Conservation (phyloP, 768 basidiomycete species). For the Phylloporus scabripes region DNA sequence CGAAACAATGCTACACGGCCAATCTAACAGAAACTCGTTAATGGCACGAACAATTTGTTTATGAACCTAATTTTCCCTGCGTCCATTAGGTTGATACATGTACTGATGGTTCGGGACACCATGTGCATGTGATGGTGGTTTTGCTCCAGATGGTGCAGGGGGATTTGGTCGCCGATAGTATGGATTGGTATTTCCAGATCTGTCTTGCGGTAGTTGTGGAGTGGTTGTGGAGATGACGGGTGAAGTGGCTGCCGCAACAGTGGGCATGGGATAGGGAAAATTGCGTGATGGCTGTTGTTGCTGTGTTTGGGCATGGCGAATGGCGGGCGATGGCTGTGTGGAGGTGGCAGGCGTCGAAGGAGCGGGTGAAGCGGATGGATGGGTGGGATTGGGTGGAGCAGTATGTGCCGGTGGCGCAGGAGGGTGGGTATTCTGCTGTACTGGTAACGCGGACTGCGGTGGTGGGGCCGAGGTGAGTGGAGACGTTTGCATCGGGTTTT, state of each 20-base stretch:
- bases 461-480: conserved; percentile 24
- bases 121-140: conserved; percentile 19
- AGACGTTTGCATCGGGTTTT: conserved; percentile 15
- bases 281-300: conserved; percentile 24
- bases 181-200: conserved; percentile 31
- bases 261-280: conserved; percentile 71
- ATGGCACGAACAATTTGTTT: background rate
- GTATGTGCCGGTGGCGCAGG: conserved; percentile 31
- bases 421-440: conserved; percentile 24
- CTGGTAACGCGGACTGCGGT: conserved; percentile 13
- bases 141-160: conserved; percentile 19
- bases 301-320: conserved; percentile 29
- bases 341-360: conserved; percentile 31
- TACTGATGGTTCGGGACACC: conserved; percentile 36
- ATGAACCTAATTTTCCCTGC: conserved; percentile 23
- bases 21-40: too few relatives aligned
- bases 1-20: conserved; percentile 2
- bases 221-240: conserved; percentile 44
- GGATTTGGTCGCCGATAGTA: conserved; percentile 51
- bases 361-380: conserved; percentile 30
- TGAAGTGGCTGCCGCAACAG: conserved; percentile 57
- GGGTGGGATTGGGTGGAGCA: conserved; percentile 22
- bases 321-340: conserved; percentile 33
- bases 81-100: conserved; percentile 44
- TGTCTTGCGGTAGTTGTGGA: conserved; percentile 35